Percentiles rank a stretch among this genome's conserved stretches.
Conservation (phyloP, 139 green algal genomes). For the Picochlorum sp. region DNA sequence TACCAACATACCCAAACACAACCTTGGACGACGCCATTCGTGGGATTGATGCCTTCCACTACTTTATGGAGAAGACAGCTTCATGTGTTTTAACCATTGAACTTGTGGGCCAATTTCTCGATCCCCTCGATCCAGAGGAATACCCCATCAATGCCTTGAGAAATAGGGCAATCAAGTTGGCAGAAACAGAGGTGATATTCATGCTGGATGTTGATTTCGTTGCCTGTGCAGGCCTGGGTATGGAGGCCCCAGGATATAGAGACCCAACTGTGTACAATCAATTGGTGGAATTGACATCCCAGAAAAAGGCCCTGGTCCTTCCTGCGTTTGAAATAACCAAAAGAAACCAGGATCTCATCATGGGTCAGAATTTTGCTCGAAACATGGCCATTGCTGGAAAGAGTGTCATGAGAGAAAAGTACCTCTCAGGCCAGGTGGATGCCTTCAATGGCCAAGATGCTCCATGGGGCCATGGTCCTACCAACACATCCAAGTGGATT, state of each 20-base stretch:
- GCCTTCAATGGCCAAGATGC: constrained; percentile 14
- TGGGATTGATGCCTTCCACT: constrained; percentile 5
- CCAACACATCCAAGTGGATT: constrained; percentile 13
- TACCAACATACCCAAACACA: constrained; percentile 9
- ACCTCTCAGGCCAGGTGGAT: constrained; percentile 7
- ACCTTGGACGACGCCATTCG: constrained; percentile 7
- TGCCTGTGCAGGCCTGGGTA: not conserved
- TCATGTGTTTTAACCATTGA: constrained; percentile 5
- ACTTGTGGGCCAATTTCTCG: constrained; percentile 7
- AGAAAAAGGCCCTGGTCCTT: constrained; percentile 10
- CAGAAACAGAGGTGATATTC: constrained; percentile 6
- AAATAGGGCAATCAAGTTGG: constrained; percentile 8
- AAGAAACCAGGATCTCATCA: constrained; percentile 11
- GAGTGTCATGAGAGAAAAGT: not conserved
- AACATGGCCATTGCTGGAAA: constrained; percentile 4
- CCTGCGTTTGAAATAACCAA: constrained; percentile 15
- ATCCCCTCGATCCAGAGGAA: constrained; percentile 7
- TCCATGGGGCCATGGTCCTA: constrained; percentile 11
- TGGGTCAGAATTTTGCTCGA: constrained; percentile 15
- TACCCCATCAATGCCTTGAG: constrained; percentile 14
- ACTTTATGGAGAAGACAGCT: constrained; percentile 8
- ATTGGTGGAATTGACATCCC: constrained; percentile 5
- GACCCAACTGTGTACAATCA: constrained; percentile 12
- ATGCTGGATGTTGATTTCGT: constrained; percentile 15
- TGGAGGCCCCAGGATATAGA: constrained; percentile 7